Conservation (phyloP, 2,329 filamentous ascomycete species). For the Lojkania enalia region DNA sequence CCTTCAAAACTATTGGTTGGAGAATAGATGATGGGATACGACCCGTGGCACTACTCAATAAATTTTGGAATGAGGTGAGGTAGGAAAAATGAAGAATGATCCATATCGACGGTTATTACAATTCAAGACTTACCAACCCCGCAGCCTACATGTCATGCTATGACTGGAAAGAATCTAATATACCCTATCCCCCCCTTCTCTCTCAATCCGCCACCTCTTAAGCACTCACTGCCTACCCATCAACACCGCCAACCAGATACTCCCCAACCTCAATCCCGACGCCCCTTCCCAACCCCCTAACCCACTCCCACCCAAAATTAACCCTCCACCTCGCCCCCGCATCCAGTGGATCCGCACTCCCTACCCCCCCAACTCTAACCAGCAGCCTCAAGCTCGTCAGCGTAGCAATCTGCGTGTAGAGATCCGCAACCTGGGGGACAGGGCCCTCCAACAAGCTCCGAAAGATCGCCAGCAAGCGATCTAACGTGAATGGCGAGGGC, state of each 20-base stretch:
- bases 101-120: no score
- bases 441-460: constrained; percentile 61
- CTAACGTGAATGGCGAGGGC: constrained; percentile 74
- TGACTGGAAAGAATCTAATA: no score
- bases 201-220: background rate
- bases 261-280: constrained; percentile 80
- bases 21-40: no score
- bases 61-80: no score
- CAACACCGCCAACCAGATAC: constrained; percentile 50
- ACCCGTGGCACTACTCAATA: no score
- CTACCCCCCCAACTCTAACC: constrained; percentile 62
- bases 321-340: constrained; percentile 74
- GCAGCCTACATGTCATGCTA: no score
- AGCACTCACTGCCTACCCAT: constrained; percentile 15
- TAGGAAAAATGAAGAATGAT: no score
- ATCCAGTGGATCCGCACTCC: constrained; percentile 65
- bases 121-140: no score
- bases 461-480: constrained; percentile 78
- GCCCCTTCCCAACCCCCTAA: constrained; percentile 69
- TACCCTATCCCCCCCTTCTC: no score
- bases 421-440: constrained; percentile 50
- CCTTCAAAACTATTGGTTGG: no score
- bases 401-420: constrained; percentile 66
- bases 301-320: constrained; percentile 77
- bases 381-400: constrained; percentile 71